phyloP scores from a whole-genome alignment of 2,329 filamentous ascomycete species.

The Ophiosphaerella narmari region DNA sequence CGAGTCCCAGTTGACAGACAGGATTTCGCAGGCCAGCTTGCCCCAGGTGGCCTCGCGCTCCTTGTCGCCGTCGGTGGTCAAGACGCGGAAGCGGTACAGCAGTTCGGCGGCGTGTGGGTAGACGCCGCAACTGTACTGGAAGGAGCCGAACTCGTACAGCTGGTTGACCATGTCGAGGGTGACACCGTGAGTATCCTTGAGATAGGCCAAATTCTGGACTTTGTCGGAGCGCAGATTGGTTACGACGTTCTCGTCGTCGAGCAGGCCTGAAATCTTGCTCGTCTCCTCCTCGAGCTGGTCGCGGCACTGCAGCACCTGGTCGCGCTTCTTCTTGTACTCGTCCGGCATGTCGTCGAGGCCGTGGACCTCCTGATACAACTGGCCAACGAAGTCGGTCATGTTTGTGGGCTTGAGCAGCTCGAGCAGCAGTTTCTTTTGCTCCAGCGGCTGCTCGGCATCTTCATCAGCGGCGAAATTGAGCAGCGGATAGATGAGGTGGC shows the following conservation, averaged over 20 bases:
- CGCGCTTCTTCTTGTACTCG: slow-evolving; percentile 86
- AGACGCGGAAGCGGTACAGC: slow-evolving; percentile 95
- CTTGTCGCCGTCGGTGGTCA: slow-evolving; percentile 98
- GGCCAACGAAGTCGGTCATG: slow-evolving; percentile 98
- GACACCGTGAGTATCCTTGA: slow-evolving; percentile 95
- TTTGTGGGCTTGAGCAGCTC: slow-evolving; percentile 95
- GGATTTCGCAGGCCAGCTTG: slow-evolving; percentile 94
- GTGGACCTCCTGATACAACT: slow-evolving; percentile 88
- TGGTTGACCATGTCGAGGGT: slow-evolving; percentile 95
- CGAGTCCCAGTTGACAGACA: slow-evolving; percentile 92
- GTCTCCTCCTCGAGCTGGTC: slow-evolving; percentile 86
- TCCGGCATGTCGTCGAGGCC: slow-evolving; percentile 75
- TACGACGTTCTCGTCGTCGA: slow-evolving; percentile 88
- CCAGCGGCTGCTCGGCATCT: slow-evolving; percentile 73
- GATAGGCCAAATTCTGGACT: slow-evolving; percentile 95
- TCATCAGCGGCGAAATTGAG: slow-evolving; percentile 87
- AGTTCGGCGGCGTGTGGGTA: slow-evolving; percentile 89
- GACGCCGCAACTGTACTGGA: slow-evolving; percentile 96
- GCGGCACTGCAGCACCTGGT: slow-evolving; percentile 82
- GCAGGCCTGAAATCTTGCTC: slow-evolving; percentile 81
- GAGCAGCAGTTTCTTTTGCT: slow-evolving; percentile 86
- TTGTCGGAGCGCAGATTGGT: slow-evolving; percentile 93
- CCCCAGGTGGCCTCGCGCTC: slow-evolving; percentile 96
- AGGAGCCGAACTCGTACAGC: slow-evolving; percentile 93
- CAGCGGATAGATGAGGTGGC: slow-evolving; percentile 94